These are phyloP conservation scores for Porogramme epimiltina DNA, from an alignment of 1,284 basidiomycete species.

Conservation along the genomic window DNA sequence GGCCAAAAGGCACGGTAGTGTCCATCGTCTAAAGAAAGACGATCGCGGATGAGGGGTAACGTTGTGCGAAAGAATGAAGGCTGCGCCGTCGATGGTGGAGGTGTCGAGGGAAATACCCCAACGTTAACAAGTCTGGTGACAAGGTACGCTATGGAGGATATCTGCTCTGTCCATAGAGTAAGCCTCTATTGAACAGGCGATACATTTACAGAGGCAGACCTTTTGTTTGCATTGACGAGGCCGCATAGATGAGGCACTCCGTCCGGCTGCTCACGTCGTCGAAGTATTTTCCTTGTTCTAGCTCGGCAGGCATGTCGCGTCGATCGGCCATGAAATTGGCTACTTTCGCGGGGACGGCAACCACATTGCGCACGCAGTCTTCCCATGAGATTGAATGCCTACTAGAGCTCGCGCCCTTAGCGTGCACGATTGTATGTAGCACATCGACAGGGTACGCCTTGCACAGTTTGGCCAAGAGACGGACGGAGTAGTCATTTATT, in stretches of 20 bases:
- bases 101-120: slow-evolving; percentile 59
- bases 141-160: slow-evolving; percentile 50
- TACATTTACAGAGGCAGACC: slow-evolving; percentile 33
- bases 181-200: not conserved
- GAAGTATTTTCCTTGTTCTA: slow-evolving; percentile 59
- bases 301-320: slow-evolving; percentile 40
- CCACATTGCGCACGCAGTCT: slow-evolving; percentile 61
- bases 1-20: slow-evolving; percentile 56
- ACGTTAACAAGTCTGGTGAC: slow-evolving; percentile 66
- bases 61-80: slow-evolving; percentile 64
- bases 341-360: slow-evolving; percentile 64
- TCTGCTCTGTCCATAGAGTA: slow-evolving; percentile 20
- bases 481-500: slow-evolving; percentile 48
- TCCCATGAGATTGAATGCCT: slow-evolving; percentile 59
- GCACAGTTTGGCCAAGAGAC: slow-evolving; percentile 55
- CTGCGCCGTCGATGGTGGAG: slow-evolving; percentile 52
- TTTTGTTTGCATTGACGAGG: slow-evolving; percentile 31
- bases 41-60: slow-evolving; percentile 49
- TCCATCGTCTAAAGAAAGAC: slow-evolving; percentile 34
- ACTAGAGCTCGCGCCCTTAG: slow-evolving; percentile 21
- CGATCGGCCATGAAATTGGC: slow-evolving; percentile 58
- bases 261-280: slow-evolving; percentile 53
- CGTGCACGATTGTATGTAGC: slow-evolving; percentile 55
- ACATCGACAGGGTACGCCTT: slow-evolving; percentile 69
- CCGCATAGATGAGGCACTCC: slow-evolving; percentile 47